Conservation (phyloP, 805 yeast genomes). For the Wickerhamomyces subpelliculosus region DNA sequence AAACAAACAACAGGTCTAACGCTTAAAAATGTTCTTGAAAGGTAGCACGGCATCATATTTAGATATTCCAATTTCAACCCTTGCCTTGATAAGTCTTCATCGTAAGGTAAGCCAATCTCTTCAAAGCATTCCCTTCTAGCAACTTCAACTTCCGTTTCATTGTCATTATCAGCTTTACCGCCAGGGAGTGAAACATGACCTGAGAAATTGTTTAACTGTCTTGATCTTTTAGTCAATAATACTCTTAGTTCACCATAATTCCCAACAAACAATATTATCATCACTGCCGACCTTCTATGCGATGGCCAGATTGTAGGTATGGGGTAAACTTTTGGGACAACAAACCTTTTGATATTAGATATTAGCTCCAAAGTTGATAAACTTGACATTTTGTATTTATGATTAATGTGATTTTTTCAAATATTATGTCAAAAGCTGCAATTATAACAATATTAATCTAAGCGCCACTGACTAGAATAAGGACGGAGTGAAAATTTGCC, state of each 20-base stretch:
- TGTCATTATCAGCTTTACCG: conserved; percentile 73
- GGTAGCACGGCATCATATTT: conserved; percentile 64
- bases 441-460: too few relatives aligned
- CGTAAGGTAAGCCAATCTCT: conserved; percentile 69
- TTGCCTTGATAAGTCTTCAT: conserved; percentile 33
- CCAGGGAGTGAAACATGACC: conserved; percentile 95
- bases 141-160: conserved; percentile 62
- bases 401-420: too few relatives aligned
- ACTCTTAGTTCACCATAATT: conserved; percentile 70
- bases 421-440: too few relatives aligned
- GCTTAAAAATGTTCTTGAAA: conserved; percentile 75
- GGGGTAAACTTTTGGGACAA: conserved; percentile 15
- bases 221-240: conserved; percentile 70
- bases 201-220: conserved; percentile 62
- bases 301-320: conserved; percentile 64
- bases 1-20: conserved; percentile 78
- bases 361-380: conserved; percentile 8
- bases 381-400: neutral
- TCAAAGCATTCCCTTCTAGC: conserved; percentile 83
- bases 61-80: conserved; percentile 58
- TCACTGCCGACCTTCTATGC: conserved; percentile 69
- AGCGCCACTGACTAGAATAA: too few relatives aligned
- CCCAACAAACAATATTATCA: conserved; percentile 68
- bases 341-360: conserved; percentile 12
- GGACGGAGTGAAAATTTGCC: too few relatives aligned